phyloP scores from a whole-genome alignment of 1,139 yeast species.

The Zygoascus hellenicus region DNA sequence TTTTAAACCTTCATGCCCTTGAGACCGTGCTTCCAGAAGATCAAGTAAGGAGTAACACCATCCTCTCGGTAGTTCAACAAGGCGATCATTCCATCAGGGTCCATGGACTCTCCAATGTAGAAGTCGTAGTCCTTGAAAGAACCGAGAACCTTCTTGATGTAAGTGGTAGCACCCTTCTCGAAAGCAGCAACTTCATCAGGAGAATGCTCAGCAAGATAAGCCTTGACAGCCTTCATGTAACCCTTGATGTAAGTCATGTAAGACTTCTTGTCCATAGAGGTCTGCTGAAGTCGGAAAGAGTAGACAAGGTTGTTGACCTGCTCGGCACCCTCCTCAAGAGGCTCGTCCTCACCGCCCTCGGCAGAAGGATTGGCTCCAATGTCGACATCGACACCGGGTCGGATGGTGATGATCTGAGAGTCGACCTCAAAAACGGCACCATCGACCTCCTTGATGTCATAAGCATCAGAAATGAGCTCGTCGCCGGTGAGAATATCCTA shows the following conservation, averaged over 20 bases:
- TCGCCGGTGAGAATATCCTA: constrained; percentile 86
- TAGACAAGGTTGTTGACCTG: constrained; percentile 96
- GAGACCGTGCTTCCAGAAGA: constrained; percentile 98
- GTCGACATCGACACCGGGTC: constrained; percentile 82
- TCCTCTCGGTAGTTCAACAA: constrained; percentile 99
- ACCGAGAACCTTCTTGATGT: constrained; percentile 91
- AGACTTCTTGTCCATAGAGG: constrained; percentile 95
- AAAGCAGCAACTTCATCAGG: constrained; percentile 83
- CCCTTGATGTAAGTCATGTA: constrained; percentile 94
- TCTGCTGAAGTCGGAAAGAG: constrained; percentile 97
- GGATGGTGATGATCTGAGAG: constrained; percentile 85
- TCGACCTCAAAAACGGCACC: constrained; percentile 94
- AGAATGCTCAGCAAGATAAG: constrained; percentile 74
- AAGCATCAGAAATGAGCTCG: constrained; percentile 93
- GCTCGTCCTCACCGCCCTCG: constrained; percentile 81
- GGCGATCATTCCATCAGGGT: constrained; percentile 98
- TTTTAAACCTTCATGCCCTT: constrained; percentile 77
- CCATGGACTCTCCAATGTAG: constrained; percentile 99
- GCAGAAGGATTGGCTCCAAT: constrained; percentile 99
- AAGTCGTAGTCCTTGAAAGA: constrained; percentile 99
- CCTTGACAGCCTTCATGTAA: constrained; percentile 95
- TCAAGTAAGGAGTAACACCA: constrained; percentile 95
- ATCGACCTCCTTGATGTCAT: constrained; percentile 80
- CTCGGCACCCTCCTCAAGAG: constrained; percentile 73
- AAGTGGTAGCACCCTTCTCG: constrained; percentile 94